Evolutionary conservation across 1,284 basidiomycete genomes (phyloP), one percentile per base, ranked within the genome.

Genomic region (Irpex sp.): DNA sequence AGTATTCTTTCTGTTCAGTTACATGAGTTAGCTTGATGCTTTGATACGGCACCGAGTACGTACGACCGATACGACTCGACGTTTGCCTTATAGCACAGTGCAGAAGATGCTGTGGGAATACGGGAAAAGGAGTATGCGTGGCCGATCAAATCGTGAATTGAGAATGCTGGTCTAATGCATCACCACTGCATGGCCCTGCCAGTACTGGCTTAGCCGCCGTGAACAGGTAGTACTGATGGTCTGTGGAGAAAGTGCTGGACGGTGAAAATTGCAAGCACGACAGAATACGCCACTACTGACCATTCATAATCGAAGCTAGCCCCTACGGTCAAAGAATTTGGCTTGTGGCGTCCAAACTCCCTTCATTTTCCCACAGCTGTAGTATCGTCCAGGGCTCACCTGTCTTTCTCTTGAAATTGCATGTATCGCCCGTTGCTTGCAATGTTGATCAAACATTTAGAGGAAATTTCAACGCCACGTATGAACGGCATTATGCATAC

Each of bases 41-140:
- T 19, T 52, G n/a, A 19, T 17, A 56, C 54, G 54, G 54, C 54
- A 56, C 54, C 54, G 54, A 56, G 54, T 56, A 56, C 54, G 31
- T 56, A 56, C 54, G 49, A 56, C 5, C 34, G 26, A 26, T 26
- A 21, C 19, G 54, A 34, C 19, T 34, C 54, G 13, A 26, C 11
- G 4, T 36, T 56, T 36, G 7, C 21, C 31, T 56, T 15, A 21
- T 34, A 17, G 11, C 6, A 8, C 7, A 11, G 54, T 15, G 26
- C 34, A 19, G 34, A 17, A 56, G 9, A 15, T 51, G 17, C 17
- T 19, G 19, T 51, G 49, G 17, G n/a, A 21, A 19, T 9, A 17
- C 17, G n/a, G 49, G 49, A 8, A 51, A 8, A 47, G 9, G 44
- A n/a, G n/a, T 47, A 13, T n/a, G 49, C 8, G 17, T 21, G n/a